Evolutionary conservation across 768 basidiomycete species (phyloP).

Genomic region (Arthromyces matolae): DNA sequence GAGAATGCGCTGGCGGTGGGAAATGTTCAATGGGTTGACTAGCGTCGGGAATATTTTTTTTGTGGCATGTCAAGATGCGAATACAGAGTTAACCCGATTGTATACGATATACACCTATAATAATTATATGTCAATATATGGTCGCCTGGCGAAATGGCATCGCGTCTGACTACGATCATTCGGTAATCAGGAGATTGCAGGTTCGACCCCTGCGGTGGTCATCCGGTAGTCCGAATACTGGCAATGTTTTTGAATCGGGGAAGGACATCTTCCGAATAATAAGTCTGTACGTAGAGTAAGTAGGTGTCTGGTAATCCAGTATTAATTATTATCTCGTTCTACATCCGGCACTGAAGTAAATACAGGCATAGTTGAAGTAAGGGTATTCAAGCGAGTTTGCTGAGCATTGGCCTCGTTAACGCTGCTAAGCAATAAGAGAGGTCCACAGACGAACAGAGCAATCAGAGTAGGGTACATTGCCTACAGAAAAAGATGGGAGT

Average conservation of each 20-base stretch:
- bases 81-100: too few species aligned
- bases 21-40: constrained; percentile 19
- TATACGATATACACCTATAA: too few species aligned
- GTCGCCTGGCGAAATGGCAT: constrained; percentile 82
- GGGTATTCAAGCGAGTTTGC: neutral
- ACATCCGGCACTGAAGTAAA: neutral
- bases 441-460: neutral
- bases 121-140: too few species aligned
- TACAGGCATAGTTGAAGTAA: constrained; percentile 1
- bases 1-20: constrained; percentile 15
- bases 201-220: constrained; percentile 58
- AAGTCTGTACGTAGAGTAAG: too few species aligned
- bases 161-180: constrained; percentile 93
- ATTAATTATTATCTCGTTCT: neutral
- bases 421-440: neutral
- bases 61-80: too few species aligned
- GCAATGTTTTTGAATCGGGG: too few species aligned
- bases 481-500: neutral
- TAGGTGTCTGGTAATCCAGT: too few species aligned
- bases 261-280: too few species aligned
- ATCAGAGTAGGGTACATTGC: constrained; percentile 7
- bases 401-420: neutral
- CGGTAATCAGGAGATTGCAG: constrained; percentile 83
- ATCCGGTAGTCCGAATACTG: too few species aligned
- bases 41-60: neutral